These are phyloP conservation scores for Schwanniomyces sp. DNA, from an alignment of 805 yeast species.

Conservation along the genomic window DNA sequence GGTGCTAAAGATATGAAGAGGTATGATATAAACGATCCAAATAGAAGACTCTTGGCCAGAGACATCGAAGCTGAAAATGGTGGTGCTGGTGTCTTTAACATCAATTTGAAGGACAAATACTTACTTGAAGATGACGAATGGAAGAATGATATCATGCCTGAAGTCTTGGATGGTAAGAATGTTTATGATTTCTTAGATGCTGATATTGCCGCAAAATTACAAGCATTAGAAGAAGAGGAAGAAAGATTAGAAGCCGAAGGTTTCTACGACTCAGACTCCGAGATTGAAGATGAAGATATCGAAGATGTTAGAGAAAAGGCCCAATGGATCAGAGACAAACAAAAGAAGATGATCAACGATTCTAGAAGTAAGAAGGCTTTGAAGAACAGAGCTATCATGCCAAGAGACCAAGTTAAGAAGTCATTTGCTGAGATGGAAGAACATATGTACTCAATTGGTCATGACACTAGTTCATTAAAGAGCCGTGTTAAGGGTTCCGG, in stretches of 20 bases:
- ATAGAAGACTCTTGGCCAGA: constrained; percentile 76
- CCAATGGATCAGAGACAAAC: constrained; percentile 91
- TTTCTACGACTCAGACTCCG: constrained; percentile 82
- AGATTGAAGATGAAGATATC: constrained; percentile 55
- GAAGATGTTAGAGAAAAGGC: constrained; percentile 84
- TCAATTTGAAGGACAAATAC: constrained; percentile 90
- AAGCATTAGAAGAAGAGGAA: constrained; percentile 96
- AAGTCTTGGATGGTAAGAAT: constrained; percentile 91
- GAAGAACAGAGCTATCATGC: constrained; percentile 85
- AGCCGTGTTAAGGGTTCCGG: constrained; percentile 39
- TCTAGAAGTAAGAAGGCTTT: constrained; percentile 84
- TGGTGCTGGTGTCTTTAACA: constrained; percentile 97
- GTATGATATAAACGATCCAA: constrained; percentile 78
- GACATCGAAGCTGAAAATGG: constrained; percentile 94
- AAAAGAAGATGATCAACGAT: constrained; percentile 87
- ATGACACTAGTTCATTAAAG: constrained; percentile 68
- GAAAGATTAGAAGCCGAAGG: constrained; percentile 92
- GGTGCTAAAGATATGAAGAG: constrained; percentile 58
- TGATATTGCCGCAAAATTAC: constrained; percentile 88
- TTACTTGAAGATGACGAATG: constrained; percentile 93
- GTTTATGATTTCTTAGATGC: constrained; percentile 97
- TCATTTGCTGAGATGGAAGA: constrained; percentile 77
- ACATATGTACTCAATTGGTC: constrained; percentile 88
- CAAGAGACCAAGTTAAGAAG: constrained; percentile 83
- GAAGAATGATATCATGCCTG: constrained; percentile 98